Percentiles rank a stretch among this genome's conserved stretches.
Conservation (phyloP, 345 rosid species). For the Toxicodendron radicans region DNA sequence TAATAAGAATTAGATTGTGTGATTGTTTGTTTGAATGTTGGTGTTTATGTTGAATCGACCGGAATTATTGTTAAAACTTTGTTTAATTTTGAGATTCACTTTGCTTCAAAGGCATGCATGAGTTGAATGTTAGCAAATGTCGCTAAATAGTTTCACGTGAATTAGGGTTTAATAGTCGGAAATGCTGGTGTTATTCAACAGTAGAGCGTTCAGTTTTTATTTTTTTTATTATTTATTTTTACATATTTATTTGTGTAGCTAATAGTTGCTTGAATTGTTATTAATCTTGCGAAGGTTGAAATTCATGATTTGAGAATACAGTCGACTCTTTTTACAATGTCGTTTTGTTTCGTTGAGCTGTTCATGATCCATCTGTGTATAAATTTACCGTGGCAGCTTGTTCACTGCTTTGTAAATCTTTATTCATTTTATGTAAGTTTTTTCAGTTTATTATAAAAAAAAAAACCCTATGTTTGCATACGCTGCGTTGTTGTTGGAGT, state of each 20-base stretch:
- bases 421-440: too few relatives aligned
- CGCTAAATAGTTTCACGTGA: neutral
- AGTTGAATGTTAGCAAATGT: neutral
- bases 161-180: neutral
- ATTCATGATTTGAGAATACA: neutral
- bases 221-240: neutral
- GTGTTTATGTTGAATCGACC: neutral
- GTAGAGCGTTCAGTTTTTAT: neutral
- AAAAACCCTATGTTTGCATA: neutral
- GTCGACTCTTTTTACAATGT: too few relatives aligned
- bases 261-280: neutral
- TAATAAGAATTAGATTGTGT: neutral
- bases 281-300: neutral
- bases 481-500: neutral
- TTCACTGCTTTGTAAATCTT: too few relatives aligned
- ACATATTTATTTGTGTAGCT: neutral
- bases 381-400: too few relatives aligned
- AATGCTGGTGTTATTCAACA: neutral
- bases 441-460: too few relatives aligned
- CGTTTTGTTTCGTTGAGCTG: too few relatives aligned
- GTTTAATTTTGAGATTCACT: neutral
- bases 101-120: neutral
- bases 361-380: too few relatives aligned
- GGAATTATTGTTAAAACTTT: constrained; percentile 22
- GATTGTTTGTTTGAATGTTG: constrained; percentile 9